Conservation (phyloP, 129 eudicot species). For the Calendula officinalis region DNA sequence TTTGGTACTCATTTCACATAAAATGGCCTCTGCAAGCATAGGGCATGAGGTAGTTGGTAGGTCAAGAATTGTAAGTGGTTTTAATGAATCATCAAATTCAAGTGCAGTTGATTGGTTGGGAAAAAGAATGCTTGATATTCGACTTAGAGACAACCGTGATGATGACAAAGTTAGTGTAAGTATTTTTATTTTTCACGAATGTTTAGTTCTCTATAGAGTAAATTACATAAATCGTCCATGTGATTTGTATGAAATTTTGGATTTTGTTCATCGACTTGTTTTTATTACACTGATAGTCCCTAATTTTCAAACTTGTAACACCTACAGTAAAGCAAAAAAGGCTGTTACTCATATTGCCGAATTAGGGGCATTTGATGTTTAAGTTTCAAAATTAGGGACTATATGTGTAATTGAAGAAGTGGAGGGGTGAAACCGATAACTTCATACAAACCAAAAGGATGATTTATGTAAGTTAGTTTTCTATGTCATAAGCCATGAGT, state of each 20-base stretch:
- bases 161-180: constrained; percentile 72
- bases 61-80: constrained; percentile 72
- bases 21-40: constrained; percentile 76
- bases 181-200: neutral
- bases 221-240: no score
- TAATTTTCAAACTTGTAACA: no score
- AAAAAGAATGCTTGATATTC: constrained; percentile 83
- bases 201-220: neutral
- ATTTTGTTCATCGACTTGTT: no score
- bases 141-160: constrained; percentile 79
- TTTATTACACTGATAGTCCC: no score
- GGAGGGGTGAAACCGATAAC: no score
- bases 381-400: no score
- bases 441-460: no score
- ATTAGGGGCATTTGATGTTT: no score
- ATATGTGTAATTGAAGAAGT: no score
- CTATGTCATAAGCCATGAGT: neutral
- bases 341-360: no score
- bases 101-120: constrained; percentile 92
- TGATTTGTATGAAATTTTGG: no score
- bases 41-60: constrained; percentile 90
- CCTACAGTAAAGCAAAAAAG: no score
- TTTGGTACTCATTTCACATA: constrained; percentile 25
- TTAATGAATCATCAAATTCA: constrained; percentile 55
- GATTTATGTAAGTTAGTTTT: neutral